Percentiles rank a stretch among this genome's conserved stretches.
phyloP scores from a whole-genome alignment of 805 yeast species.

The Candida maesae region DNA sequence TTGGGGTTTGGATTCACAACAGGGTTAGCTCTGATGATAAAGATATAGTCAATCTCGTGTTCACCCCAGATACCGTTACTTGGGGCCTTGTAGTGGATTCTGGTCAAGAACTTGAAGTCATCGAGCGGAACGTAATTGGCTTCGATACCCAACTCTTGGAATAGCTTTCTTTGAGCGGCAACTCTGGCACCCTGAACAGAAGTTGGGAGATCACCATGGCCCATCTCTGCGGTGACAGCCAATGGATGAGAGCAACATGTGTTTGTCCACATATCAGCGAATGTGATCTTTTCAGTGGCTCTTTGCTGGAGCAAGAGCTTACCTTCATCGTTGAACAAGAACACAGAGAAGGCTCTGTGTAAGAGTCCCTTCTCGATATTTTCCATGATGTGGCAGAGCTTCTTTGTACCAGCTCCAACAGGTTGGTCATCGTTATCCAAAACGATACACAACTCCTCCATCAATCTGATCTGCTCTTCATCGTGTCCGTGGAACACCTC shows the following conservation, averaged over 20 bases:
- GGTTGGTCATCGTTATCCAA: constrained; percentile 84
- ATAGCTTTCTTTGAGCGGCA: constrained; percentile 90
- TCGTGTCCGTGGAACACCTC: constrained; percentile 81
- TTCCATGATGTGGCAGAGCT: constrained; percentile 81
- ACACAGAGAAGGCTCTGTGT: constrained; percentile 97
- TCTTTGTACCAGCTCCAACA: constrained; percentile 91
- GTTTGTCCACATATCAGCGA: constrained; percentile 97
- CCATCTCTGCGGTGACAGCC: constrained; percentile 78
- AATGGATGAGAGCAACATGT: constrained; percentile 99
- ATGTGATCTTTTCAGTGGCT: constrained; percentile 94
- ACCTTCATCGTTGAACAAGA: constrained; percentile 74
- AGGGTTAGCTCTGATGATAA: constrained; percentile 62
- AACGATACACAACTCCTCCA: constrained; percentile 96
- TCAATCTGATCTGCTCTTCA: constrained; percentile 86
- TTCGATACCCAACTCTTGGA: constrained; percentile 88
- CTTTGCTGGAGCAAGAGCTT: constrained; percentile 88
- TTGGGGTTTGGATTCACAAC: constrained; percentile 59
- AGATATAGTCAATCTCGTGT: constrained; percentile 94
- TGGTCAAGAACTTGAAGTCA: constrained; percentile 76
- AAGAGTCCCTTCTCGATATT: constrained; percentile 83
- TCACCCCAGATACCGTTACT: constrained; percentile 90
- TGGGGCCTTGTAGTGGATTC: constrained; percentile 93
- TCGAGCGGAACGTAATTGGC: constrained; percentile 55
- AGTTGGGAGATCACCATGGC: constrained; percentile 46
- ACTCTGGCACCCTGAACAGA: constrained; percentile 75